Percentiles rank a stretch among this genome's conserved stretches.
Evolutionary conservation across 1,284 basidiomycete species (phyloP).

Genomic region (Bondarzewia mesenterica): DNA sequence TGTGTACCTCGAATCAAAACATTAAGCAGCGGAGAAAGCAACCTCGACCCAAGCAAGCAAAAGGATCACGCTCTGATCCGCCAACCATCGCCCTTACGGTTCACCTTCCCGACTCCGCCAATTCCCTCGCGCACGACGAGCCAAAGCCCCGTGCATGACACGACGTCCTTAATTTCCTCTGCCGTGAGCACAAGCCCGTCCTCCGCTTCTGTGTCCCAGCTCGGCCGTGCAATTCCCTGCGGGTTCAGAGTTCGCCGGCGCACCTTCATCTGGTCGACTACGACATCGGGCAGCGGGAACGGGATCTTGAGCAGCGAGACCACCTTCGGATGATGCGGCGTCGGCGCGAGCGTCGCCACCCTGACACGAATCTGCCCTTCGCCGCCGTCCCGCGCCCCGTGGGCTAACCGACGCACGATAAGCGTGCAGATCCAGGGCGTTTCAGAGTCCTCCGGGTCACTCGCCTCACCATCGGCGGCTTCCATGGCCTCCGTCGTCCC

Average conservation of each 20-base stretch:
- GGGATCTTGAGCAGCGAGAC: constrained; percentile 88
- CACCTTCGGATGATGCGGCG: constrained; percentile 94
- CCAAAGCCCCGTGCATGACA: constrained; percentile 87
- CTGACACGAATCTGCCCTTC: constrained; percentile 32
- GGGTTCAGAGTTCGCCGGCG: constrained; percentile 41
- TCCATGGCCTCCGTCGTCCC: not conserved
- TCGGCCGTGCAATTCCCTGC: constrained; percentile 33
- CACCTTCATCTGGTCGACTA: constrained; percentile 49
- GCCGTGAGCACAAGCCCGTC: constrained; percentile 62
- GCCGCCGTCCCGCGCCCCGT: not conserved
- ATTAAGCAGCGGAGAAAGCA: not conserved
- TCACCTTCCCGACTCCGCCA: constrained; percentile 80
- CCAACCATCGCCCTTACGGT: constrained; percentile 73
- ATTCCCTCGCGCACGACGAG: constrained; percentile 88
- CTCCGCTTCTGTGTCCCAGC: constrained; percentile 12
- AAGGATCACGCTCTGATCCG: constrained; percentile 41
- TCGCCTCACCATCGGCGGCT: constrained; percentile 49
- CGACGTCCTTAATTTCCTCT: constrained; percentile 92
- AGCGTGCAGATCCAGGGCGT: constrained; percentile 89
- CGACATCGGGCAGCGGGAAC: constrained; percentile 73
- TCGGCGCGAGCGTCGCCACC: constrained; percentile 79
- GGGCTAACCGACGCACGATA: constrained; percentile 34
- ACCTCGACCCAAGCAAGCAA: not conserved
- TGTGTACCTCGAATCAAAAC: not conserved
- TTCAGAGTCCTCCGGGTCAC: constrained; percentile 92